Conservation (phyloP, 768 basidiomycete species). For the Rhizopogon vesiculosus region DNA sequence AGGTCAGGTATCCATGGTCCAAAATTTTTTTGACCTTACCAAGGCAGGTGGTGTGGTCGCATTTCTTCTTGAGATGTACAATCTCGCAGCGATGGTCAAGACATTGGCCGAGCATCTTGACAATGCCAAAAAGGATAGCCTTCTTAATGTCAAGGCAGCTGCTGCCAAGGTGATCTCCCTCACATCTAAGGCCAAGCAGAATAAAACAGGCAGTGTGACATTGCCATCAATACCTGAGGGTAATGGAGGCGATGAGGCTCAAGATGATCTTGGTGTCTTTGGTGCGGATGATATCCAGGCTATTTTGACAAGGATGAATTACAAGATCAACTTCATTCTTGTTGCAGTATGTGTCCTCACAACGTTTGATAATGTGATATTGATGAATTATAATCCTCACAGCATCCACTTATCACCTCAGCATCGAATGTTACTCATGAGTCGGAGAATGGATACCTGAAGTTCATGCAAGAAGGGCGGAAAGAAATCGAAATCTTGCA, state of each 20-base stretch:
- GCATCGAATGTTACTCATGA: too few species aligned
- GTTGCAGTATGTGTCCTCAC: neutral
- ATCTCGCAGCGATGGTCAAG: slow-evolving; percentile 1
- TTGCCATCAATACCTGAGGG: neutral
- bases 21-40: neutral
- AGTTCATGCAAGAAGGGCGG: too few species aligned
- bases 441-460: too few species aligned
- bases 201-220: neutral
- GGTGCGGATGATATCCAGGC: neutral
- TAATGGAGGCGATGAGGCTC: neutral
- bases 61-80: slow-evolving; percentile 11
- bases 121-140: neutral
- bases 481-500: too few species aligned
- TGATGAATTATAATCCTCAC: neutral
- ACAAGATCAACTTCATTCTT: neutral
- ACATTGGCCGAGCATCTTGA: slow-evolving; percentile 1
- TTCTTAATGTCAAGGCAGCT: neutral
- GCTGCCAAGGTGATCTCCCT: neutral
- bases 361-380: neutral
- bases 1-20: slow-evolving; percentile 4
- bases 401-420: neutral
- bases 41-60: neutral
- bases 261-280: slow-evolving; percentile 1
- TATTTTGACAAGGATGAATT: neutral
- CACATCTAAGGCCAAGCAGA: neutral